Percentiles rank a stretch among this genome's conserved stretches.
phyloP scores from a whole-genome alignment of 768 basidiomycete species.

The Pleurotus pulmonarius region DNA sequence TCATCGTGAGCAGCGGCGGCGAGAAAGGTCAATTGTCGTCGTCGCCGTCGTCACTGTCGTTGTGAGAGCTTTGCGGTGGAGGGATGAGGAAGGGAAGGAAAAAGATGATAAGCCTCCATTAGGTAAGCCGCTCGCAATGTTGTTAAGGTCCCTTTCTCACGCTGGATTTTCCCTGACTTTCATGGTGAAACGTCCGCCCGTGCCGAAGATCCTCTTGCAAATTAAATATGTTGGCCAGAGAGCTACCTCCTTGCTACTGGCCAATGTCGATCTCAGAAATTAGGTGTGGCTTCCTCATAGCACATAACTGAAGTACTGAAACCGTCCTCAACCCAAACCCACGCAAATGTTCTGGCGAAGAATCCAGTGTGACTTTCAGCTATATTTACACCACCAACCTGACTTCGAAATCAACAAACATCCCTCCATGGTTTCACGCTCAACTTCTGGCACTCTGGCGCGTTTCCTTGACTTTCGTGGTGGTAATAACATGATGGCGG shows the following conservation, averaged over 20 bases:
- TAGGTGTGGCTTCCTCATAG: neutral
- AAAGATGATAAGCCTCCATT: conserved; percentile 3
- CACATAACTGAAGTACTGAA: neutral
- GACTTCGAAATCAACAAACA: neutral
- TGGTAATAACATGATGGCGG: neutral
- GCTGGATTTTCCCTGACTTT: neutral
- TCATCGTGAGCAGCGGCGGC: conserved; percentile 5
- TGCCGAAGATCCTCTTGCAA: neutral
- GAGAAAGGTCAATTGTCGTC: neutral
- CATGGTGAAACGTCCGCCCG: neutral
- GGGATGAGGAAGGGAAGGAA: neutral
- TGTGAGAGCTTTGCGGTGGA: conserved; percentile 1
- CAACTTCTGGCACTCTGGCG: neutral
- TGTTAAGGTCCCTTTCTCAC: neutral
- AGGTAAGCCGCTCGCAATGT: neutral
- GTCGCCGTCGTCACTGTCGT: neutral
- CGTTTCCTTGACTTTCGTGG: neutral
- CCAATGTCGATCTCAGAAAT: neutral
- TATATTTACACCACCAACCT: neutral
- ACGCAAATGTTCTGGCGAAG: neutral
- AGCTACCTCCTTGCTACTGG: neutral
- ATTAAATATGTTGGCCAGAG: neutral
- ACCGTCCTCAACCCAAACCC: too few species aligned
- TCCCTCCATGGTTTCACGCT: neutral
- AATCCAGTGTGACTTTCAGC: neutral